Conservation (phyloP, 768 basidiomycete species). For the Lentinula guzmanii region DNA sequence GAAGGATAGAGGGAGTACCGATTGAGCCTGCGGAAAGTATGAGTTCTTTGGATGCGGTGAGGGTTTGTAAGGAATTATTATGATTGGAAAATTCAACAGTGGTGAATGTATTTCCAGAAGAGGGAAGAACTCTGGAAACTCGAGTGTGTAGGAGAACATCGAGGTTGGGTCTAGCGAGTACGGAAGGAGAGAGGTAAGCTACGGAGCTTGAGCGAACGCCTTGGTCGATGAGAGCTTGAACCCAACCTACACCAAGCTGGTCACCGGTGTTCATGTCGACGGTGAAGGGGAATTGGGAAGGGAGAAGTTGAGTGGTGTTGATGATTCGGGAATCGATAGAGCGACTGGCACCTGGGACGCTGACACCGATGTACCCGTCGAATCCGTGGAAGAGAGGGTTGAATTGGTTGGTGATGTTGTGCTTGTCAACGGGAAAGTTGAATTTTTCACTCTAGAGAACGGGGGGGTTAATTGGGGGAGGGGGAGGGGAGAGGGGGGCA, state of each 20-base stretch:
- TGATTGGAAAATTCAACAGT: neutral
- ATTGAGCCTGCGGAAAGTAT: constrained; percentile 31
- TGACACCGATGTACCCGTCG: constrained; percentile 21
- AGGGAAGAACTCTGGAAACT: constrained; percentile 20
- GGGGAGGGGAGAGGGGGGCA: neutral
- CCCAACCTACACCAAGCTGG: constrained; percentile 23
- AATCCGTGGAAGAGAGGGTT: constrained; percentile 20
- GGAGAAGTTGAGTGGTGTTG: constrained; percentile 18
- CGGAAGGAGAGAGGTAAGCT: constrained; percentile 19
- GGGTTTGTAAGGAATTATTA: neutral
- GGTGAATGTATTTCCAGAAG: neutral
- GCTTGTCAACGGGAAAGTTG: constrained; percentile 16
- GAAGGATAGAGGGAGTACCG: constrained; percentile 26
- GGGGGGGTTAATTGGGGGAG: too few relatives aligned
- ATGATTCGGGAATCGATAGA: constrained; percentile 22
- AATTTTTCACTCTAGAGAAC: constrained; percentile 15
- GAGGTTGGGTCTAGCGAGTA: constrained; percentile 19
- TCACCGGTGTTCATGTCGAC: constrained; percentile 23
- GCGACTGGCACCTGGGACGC: constrained; percentile 19
- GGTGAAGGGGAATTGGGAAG: constrained; percentile 17
- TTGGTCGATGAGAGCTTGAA: constrained; percentile 18
- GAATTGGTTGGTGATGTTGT: constrained; percentile 16
- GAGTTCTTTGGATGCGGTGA: constrained; percentile 19
- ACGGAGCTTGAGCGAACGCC: constrained; percentile 25
- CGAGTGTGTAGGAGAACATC: constrained; percentile 24